Base-by-base conservation (phyloP, 1,284 basidiomycete genomes). In the Ganoderma sinense region DNA sequence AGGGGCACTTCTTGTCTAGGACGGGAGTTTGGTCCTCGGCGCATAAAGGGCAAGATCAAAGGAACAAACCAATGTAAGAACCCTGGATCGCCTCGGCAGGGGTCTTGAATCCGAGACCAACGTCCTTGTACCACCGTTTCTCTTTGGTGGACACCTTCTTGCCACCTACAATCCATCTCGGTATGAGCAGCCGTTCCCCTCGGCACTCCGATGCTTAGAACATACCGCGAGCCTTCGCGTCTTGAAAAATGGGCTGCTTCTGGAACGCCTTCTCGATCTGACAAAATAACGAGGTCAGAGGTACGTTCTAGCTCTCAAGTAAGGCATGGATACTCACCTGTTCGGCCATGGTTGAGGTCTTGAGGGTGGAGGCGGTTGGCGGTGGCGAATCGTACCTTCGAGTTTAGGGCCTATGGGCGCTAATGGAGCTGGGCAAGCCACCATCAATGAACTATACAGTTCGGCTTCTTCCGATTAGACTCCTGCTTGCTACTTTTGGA, bases 91-190 rank as follows among this genome's bases (percentile, higher is more conserved):
- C 98, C 80, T 99, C 97, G 78, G 91, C 79, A 70, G 98, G 98
- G 68, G 97, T 99, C 91, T 97, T 97, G 88, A 96, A 98, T 68
- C 96, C 97, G 71, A 98, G 88, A 80, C 97, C 97, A 82, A 98
- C 94, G 85, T 98, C 96, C 89, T 99, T 99, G 89, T 96, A 98
- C 98, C 98, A 99, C 83, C 98, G 89, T 90, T 94, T 97, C 77
- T 96, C 94, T 89, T 94, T 98, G 78, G 96, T 96, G 73, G 92
- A 88, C 75, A 96, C 87, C 89, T 97, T 97, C 88, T 95, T 95
- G 77, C 93, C 91, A 78, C 86, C 94, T 94, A 80, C 67, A 68
- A 29, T 29, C 63, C 65, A 70, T 71, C 72, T 59, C 64, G 23
- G 45, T 62, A 73, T 43, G 63, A 70, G 68, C 69, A 69, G 60